These are phyloP conservation scores for Aspergillus kassunensis DNA, from an alignment of 495 filamentous ascomycete species.

Conservation along the genomic window DNA sequence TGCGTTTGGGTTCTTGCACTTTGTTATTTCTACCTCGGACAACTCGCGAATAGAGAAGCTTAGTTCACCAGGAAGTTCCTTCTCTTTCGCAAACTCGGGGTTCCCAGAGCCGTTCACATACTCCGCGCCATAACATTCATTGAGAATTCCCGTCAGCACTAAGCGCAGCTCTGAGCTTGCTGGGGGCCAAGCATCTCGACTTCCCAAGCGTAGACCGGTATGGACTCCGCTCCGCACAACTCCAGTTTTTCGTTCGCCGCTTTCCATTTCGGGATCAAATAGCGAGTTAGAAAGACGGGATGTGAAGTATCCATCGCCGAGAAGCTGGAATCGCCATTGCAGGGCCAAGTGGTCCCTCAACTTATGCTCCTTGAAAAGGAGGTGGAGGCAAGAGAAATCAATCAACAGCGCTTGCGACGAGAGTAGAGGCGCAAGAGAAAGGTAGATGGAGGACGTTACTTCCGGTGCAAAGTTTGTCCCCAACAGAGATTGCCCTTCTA, in stretches of 20 bases:
- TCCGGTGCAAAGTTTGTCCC: conserved; percentile 58
- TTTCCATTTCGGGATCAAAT: conserved; percentile 80
- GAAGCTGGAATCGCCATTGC: conserved; percentile 74
- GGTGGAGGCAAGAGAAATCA: conserved; percentile 69
- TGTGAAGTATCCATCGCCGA: conserved; percentile 80
- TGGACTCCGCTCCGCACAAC: conserved; percentile 62
- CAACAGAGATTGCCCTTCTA: conserved; percentile 2
- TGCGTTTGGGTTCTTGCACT: conserved; percentile 71
- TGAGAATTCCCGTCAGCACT: conserved; percentile 80
- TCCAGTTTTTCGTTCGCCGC: conserved; percentile 67
- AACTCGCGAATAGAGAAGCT: conserved; percentile 86
- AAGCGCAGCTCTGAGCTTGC: conserved; percentile 87
- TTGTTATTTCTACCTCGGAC: conserved; percentile 66
- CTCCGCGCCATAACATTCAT: conserved; percentile 59
- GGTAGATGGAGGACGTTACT: conserved; percentile 61
- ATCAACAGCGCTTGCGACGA: conserved; percentile 70
- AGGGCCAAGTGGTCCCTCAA: conserved; percentile 72
- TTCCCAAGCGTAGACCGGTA: conserved; percentile 78
- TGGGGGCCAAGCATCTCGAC: conserved; percentile 80
- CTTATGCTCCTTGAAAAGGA: conserved; percentile 72
- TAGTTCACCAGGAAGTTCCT: conserved; percentile 72
- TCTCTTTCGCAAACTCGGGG: conserved; percentile 26
- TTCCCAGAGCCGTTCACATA: conserved; percentile 18
- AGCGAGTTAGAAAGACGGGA: conserved; percentile 75
- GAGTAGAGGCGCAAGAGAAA: conserved; percentile 74